phyloP scores from a whole-genome alignment of 306 rosid species.

The Oemleria cerasiformis region DNA sequence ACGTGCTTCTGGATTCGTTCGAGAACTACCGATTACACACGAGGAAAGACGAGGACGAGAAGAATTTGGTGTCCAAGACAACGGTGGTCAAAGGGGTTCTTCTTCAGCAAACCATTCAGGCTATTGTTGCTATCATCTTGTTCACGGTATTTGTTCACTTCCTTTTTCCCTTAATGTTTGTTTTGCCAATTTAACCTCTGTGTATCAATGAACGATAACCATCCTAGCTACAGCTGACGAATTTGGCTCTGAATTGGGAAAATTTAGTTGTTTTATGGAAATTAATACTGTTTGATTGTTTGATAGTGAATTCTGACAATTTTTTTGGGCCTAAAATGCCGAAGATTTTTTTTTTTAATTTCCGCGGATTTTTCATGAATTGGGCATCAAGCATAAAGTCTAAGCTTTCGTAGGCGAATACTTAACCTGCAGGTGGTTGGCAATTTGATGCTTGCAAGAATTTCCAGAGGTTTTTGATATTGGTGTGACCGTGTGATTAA shows the following conservation, averaged over 20 bases:
- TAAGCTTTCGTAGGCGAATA: no score
- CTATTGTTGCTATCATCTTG: conserved; percentile 73
- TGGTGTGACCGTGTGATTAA: not conserved
- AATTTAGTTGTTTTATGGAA: not conserved
- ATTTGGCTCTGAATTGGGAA: not conserved
- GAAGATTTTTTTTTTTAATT: not conserved
- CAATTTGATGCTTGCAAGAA: conserved; percentile 7
- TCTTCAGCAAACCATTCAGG: conserved; percentile 78
- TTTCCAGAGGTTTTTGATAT: not conserved
- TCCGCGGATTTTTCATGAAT: no score
- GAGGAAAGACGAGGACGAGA: conserved; percentile 77
- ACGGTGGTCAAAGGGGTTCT: conserved; percentile 86
- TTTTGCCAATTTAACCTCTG: no score
- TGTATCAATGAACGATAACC: not conserved
- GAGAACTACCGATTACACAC: conserved; percentile 77
- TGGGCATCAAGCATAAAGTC: no score
- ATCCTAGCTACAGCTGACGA: not conserved
- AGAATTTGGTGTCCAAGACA: conserved; percentile 79
- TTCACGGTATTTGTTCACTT: conserved; percentile 50
- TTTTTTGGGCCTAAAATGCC: not conserved
- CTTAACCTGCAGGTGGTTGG: not conserved
- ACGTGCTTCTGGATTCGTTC: conserved; percentile 59
- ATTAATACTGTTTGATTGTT: not conserved
- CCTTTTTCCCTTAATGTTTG: not conserved
- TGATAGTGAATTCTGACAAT: not conserved